These are phyloP conservation scores for Cardiospermum halicacabum DNA, from an alignment of 345 rosid genomes.

Conservation along the genomic window DNA sequence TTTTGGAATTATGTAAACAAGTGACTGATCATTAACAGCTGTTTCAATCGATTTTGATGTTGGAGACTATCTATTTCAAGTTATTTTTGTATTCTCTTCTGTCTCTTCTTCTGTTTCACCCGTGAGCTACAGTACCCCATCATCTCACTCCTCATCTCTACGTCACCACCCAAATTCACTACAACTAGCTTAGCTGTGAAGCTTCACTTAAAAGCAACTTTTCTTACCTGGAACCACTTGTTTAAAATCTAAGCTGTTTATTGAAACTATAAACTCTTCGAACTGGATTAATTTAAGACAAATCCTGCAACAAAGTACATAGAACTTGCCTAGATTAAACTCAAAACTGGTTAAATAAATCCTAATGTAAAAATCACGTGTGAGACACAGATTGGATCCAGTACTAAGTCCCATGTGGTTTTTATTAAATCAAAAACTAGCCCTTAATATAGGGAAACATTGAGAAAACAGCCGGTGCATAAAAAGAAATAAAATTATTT, in stretches of 20 bases:
- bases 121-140: neutral
- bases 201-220: neutral
- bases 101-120: neutral
- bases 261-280: too few species aligned
- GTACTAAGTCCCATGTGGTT: neutral
- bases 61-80: neutral
- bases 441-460: neutral
- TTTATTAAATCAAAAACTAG: too few species aligned
- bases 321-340: neutral
- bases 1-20: neutral
- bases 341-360: neutral
- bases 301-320: too few species aligned
- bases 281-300: too few species aligned
- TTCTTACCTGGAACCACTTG: neutral
- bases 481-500: constrained; percentile 10
- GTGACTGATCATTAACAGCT: neutral
- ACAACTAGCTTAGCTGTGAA: neutral
- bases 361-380: neutral
- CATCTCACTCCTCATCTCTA: too few species aligned
- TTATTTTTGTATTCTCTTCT: neutral
- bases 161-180: too few species aligned
- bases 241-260: too few species aligned
- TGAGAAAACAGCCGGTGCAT: constrained; percentile 11
- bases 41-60: neutral
- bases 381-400: neutral